phyloP scores from a whole-genome alignment of 2,329 filamentous ascomycete genomes.

The Claviceps sp. region DNA sequence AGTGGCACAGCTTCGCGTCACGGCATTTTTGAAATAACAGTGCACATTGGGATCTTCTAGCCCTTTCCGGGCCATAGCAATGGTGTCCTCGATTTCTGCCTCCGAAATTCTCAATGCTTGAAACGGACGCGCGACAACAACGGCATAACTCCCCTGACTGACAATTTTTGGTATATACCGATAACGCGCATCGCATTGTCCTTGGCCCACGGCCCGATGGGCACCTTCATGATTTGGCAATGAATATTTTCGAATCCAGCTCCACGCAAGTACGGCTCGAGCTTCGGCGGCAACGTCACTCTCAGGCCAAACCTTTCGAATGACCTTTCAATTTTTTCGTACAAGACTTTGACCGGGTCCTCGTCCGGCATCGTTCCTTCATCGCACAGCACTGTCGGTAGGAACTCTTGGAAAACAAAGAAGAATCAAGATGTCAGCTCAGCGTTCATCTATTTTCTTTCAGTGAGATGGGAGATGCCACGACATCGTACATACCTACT shows the following conservation, averaged over 20 bases:
- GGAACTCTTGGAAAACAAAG: slow-evolving; percentile 18
- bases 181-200: slow-evolving; percentile 20
- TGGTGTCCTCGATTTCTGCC: no score
- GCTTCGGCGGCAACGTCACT: slow-evolving; percentile 8
- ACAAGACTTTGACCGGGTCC: slow-evolving; percentile 7
- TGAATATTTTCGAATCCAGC: slow-evolving; percentile 13
- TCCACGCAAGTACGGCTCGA: slow-evolving; percentile 7
- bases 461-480: not conserved
- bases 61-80: no score
- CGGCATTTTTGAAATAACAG: no score
- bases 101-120: no score
- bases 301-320: slow-evolving; percentile 10
- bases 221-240: slow-evolving; percentile 23
- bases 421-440: not conserved
- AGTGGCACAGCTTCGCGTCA: no score
- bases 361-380: slow-evolving; percentile 17
- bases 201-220: slow-evolving; percentile 23
- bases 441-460: not conserved
- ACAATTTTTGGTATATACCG: slow-evolving; percentile 25
- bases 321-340: slow-evolving; percentile 6
- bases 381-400: slow-evolving; percentile 21
- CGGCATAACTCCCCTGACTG: slow-evolving; percentile 22
- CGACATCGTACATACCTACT: slow-evolving; percentile 8
- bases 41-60: no score
- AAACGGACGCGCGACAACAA: no score